Conservation (phyloP, 306 rosid species). For the Begonia masoniana region DNA sequence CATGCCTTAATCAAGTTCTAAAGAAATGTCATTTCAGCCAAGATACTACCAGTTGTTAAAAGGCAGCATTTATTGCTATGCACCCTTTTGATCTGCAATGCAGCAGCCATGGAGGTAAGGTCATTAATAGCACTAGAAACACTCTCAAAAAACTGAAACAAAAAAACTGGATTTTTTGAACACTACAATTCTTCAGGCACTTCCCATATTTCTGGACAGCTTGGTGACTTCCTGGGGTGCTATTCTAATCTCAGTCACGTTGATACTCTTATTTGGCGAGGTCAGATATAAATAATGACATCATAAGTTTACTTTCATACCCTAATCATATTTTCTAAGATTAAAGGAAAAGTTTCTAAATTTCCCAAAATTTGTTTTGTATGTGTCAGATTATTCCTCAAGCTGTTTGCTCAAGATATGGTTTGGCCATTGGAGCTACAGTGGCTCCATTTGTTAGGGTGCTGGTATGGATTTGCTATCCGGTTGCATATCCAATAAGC, state of each 20-base stretch:
- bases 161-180: neutral
- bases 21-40: slow-evolving; percentile 20
- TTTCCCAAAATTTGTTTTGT: too few species aligned
- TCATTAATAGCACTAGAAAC: neutral
- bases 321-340: too few species aligned
- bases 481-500: slow-evolving; percentile 65
- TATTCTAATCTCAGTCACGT: slow-evolving; percentile 50
- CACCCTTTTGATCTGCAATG: slow-evolving; percentile 66
- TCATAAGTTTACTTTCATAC: too few species aligned
- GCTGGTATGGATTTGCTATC: slow-evolving; percentile 59
- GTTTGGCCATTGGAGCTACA: slow-evolving; percentile 58
- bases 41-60: slow-evolving; percentile 71
- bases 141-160: too few species aligned
- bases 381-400: slow-evolving; percentile 54
- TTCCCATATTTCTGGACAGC: slow-evolving; percentile 66
- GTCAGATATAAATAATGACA: slow-evolving; percentile 19
- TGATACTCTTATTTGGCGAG: slow-evolving; percentile 76
- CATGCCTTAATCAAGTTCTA: neutral
- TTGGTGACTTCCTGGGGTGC: slow-evolving; percentile 49
- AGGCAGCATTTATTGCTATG: slow-evolving; percentile 65
- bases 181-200: slow-evolving; percentile 32
- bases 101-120: slow-evolving; percentile 69
- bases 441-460: slow-evolving; percentile 63
- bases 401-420: slow-evolving; percentile 60
- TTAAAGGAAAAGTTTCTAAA: neutral